Evolutionary conservation across 2,329 filamentous ascomycete genomes (phyloP).

Genomic region (Ophiostoma novo-ulmi): DNA sequence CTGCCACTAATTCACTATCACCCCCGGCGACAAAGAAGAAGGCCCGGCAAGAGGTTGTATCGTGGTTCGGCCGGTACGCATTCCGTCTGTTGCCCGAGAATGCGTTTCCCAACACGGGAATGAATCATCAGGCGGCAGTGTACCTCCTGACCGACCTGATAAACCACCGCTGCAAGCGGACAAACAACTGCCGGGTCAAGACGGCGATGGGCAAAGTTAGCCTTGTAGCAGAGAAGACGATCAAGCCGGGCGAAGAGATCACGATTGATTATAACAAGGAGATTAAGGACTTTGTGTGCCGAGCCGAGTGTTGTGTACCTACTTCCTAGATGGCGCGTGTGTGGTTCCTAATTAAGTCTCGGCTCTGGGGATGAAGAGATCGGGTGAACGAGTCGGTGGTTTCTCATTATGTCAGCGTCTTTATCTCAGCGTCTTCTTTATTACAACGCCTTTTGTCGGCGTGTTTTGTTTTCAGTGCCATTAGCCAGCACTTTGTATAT

Average conservation of each 20-base stretch:
- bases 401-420: background rate
- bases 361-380: background rate
- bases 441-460: background rate
- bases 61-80: slow-evolving; percentile 29
- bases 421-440: background rate
- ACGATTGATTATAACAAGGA: slow-evolving; percentile 37
- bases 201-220: slow-evolving; percentile 27
- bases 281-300: slow-evolving; percentile 32
- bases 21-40: background rate
- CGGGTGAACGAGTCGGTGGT: background rate
- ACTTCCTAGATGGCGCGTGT: background rate
- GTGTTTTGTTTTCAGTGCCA: background rate
- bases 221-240: slow-evolving; percentile 30
- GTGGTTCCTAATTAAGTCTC: background rate
- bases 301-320: slow-evolving; percentile 27
- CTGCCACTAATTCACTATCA: background rate
- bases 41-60: slow-evolving; percentile 22
- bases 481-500: background rate
- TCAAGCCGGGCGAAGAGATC: slow-evolving; percentile 35
- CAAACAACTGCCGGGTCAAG: slow-evolving; percentile 32
- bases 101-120: slow-evolving; percentile 20
- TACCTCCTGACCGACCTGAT: slow-evolving; percentile 31
- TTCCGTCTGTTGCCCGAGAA: slow-evolving; percentile 26
- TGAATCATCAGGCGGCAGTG: slow-evolving; percentile 26
- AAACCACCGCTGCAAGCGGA: slow-evolving; percentile 35